A percentile compares a stretch with the other conserved stretches of the same genome.
Evolutionary conservation across 1,284 basidiomycete species (phyloP).

Genomic region (Rhodotorula sp.): DNA sequence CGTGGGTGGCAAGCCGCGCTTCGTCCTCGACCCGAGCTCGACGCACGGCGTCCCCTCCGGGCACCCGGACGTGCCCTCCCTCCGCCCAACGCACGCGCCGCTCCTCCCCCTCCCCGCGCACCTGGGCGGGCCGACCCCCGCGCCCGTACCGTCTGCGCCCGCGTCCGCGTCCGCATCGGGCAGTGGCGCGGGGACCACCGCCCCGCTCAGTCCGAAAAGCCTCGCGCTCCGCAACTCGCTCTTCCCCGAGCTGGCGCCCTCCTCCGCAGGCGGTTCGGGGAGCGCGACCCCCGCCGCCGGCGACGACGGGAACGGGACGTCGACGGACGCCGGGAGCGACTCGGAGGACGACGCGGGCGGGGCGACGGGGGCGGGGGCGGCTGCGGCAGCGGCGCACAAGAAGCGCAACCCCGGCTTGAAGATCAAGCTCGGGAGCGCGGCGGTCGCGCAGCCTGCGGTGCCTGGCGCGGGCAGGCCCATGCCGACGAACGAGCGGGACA

Average conservation of each 20-base stretch:
- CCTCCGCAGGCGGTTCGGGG: background rate
- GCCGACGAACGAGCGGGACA: slow-evolving; percentile 19
- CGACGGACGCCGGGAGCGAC: slow-evolving; percentile 19
- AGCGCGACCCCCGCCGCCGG: background rate
- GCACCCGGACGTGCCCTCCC: slow-evolving; percentile 38
- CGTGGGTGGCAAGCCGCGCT: slow-evolving; percentile 18
- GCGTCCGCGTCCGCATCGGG: background rate
- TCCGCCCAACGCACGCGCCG: slow-evolving; percentile 1
- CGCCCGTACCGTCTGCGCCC: background rate
- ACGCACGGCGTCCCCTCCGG: slow-evolving; percentile 36
- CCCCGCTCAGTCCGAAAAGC: slow-evolving; percentile 24
- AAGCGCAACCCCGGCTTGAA: slow-evolving; percentile 17
- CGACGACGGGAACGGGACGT: slow-evolving; percentile 15
- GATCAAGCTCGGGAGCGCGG: slow-evolving; percentile 25
- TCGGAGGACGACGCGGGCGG: slow-evolving; percentile 12
- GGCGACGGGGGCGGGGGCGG: too few relatives aligned
- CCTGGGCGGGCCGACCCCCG: background rate
- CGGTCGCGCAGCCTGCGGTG: background rate
- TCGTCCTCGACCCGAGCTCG: slow-evolving; percentile 39
- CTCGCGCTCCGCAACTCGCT: slow-evolving; percentile 37
- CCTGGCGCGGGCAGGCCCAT: background rate
- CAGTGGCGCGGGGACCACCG: background rate
- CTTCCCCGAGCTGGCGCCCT: slow-evolving; percentile 36
- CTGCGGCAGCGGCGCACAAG: background rate
- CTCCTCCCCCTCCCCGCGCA: slow-evolving; percentile 10